Conservation (phyloP, 495 filamentous ascomycete genomes). For the Xylaria venustula region DNA sequence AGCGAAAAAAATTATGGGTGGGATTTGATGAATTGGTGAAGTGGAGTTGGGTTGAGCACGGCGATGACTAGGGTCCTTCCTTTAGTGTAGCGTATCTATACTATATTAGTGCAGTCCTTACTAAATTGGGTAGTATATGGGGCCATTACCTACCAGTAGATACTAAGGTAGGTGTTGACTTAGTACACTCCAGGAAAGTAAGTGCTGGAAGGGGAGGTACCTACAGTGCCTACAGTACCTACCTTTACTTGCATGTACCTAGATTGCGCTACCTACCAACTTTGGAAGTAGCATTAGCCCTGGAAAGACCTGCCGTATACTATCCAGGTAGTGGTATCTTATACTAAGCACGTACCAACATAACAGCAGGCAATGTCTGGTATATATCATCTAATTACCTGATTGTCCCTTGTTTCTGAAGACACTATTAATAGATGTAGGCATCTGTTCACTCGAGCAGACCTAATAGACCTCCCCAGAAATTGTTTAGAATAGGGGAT, state of each 20-base stretch:
- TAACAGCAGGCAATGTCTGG: no score
- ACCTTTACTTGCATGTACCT: no score
- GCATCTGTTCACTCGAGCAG: background rate
- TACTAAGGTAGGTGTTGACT: background rate
- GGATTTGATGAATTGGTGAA: slow-evolving; percentile 22
- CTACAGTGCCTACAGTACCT: no score
- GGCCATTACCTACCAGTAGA: background rate
- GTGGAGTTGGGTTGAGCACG: slow-evolving; percentile 21
- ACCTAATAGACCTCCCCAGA: slow-evolving; percentile 4
- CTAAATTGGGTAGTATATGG: no score
- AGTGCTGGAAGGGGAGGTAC: slow-evolving; percentile 1
- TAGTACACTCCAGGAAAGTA: no score
- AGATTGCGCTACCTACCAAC: slow-evolving; percentile 7
- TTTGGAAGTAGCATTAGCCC: background rate
- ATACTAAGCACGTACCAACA: no score
- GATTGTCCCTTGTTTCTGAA: no score
- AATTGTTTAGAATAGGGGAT: no score
- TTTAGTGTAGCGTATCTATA: background rate
- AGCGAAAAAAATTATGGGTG: slow-evolving; percentile 22
- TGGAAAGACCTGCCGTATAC: background rate
- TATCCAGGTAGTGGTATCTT: no score
- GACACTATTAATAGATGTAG: no score
- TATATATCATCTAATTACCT: no score
- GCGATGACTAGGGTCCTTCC: background rate
- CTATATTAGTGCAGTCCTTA: no score